These are phyloP conservation scores for Trebouxia sp. DNA, from an alignment of 139 green algal genomes.

Conservation along the genomic window DNA sequence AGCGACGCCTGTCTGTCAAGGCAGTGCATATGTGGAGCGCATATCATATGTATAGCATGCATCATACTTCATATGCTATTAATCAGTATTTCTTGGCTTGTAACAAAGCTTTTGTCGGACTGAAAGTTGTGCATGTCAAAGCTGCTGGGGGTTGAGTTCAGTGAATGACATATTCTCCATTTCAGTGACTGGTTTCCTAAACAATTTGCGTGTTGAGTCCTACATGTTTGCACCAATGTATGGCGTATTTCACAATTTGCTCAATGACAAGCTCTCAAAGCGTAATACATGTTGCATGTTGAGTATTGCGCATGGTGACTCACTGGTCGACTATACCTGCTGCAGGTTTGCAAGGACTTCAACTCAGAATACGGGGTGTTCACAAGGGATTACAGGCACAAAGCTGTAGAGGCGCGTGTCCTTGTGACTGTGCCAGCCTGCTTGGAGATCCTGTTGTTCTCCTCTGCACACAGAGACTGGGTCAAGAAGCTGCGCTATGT, in stretches of 20 bases:
- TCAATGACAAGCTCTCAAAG: background rate
- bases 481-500: slow-evolving; percentile 40
- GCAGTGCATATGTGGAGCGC: too few relatives aligned
- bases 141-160: too few relatives aligned
- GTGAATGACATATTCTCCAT: too few relatives aligned
- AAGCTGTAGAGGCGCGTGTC: slow-evolving; percentile 40
- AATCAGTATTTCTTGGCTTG: too few relatives aligned
- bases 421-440: slow-evolving; percentile 59
- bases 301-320: background rate
- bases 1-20: too few relatives aligned
- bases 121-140: too few relatives aligned
- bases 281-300: background rate
- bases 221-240: too few relatives aligned
- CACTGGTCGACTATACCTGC: background rate
- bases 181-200: too few relatives aligned
- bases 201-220: too few relatives aligned
- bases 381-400: slow-evolving; percentile 48
- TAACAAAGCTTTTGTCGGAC: too few relatives aligned
- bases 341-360: slow-evolving; percentile 37
- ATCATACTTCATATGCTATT: too few relatives aligned
- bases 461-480: slow-evolving; percentile 32
- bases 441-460: slow-evolving; percentile 62
- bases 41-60: too few relatives aligned
- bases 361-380: slow-evolving; percentile 1
- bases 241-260: background rate